Base-by-base conservation (phyloP, 495 filamentous ascomycete genomes). In the Aspergillus avenaceus region DNA sequence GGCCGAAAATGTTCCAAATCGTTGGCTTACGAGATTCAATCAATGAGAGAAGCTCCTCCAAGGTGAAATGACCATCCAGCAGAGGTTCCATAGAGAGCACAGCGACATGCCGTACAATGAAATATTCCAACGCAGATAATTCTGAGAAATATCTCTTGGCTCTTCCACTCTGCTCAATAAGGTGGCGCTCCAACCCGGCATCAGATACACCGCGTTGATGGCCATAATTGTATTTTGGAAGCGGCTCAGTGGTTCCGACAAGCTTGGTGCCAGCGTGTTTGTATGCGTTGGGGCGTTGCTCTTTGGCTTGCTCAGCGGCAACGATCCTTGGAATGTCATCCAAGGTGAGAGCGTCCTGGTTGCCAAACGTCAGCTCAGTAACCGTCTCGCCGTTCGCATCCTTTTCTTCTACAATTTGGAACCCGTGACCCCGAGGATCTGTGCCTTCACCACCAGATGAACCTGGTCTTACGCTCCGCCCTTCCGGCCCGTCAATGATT, bases 261-360 rank as follows among this genome's bases (percentile, higher is more conserved):
- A 93, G 76, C 51, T 89, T 84, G 41, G 85, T 83, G 27, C 88
- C 82, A 13, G 85, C 83, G 59, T 89, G 87, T 52, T 77, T 85
- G 52, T 82, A 86, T 28, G 90, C 90, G 60, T 88, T 95, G 14
- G 90, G 85, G 46, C 90, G 82, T 63, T 95, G 91, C 62, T 96
- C 91, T 62, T 86, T 84, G 23, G 93, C 91, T 70, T 97, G 93
- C 59, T 97, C 90, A 8, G 92, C 89, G 2, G 93, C 93, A 36
- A 97, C 89, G 54, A 99, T 95, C 53, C 92, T 79, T n/a, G 93
- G 92, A 53, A 99, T 97, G 62, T 99, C 93, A 65, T 97, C 93
- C 48, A 99, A 73, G 5, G 91, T 96, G 27, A 97, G 75, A 12
- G 89, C 88, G 72, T 97, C 90, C 50, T 92, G 86, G 55, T 88